A percentile compares a stretch with the other conserved stretches of the same genome.
Conservation (phyloP, 2,329 filamentous ascomycete species). For the Thielaviopsis populi region DNA sequence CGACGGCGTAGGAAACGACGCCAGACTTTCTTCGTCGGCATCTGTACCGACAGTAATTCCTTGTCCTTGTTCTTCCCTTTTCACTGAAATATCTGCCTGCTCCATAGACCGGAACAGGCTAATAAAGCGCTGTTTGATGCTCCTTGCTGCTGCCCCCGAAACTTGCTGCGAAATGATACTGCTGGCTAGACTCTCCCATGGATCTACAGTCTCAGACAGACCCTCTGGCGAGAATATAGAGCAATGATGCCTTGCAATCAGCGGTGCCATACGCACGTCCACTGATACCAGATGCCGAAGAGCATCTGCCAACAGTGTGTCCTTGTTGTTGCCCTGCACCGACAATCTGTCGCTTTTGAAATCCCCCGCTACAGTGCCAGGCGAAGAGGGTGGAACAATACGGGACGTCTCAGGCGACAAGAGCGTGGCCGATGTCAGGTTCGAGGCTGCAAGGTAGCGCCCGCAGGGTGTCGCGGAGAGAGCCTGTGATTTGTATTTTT, state of each 20-base stretch:
- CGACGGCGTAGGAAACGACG: slow-evolving; percentile 57
- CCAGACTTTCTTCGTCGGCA: not conserved
- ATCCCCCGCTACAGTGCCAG: not conserved
- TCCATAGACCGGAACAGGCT: slow-evolving; percentile 43
- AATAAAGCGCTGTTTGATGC: slow-evolving; percentile 77
- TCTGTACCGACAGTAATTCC: not conserved
- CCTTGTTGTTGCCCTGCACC: slow-evolving; percentile 44
- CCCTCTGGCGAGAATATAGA: slow-evolving; percentile 66
- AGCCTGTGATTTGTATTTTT: slow-evolving; percentile 20
- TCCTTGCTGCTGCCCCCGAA: slow-evolving; percentile 75
- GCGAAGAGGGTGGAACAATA: slow-evolving; percentile 33
- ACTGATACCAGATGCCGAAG: slow-evolving; percentile 57
- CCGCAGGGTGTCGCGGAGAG: slow-evolving; percentile 28
- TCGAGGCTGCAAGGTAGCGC: slow-evolving; percentile 45
- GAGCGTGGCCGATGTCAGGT: slow-evolving; percentile 52
- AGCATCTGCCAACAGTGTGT: slow-evolving; percentile 54
- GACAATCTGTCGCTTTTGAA: not conserved
- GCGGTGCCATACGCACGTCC: slow-evolving; percentile 53
- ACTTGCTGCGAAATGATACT: slow-evolving; percentile 96
- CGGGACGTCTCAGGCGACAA: slow-evolving; percentile 57
- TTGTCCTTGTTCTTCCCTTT: slow-evolving; percentile 18
- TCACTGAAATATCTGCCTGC: slow-evolving; percentile 19
- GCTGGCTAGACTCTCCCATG: slow-evolving; percentile 67
- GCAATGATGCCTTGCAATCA: slow-evolving; percentile 65
- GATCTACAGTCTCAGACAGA: slow-evolving; percentile 72